phyloP scores from a whole-genome alignment of 2,329 filamentous ascomycete species.

The Neofusicoccum sp. region DNA sequence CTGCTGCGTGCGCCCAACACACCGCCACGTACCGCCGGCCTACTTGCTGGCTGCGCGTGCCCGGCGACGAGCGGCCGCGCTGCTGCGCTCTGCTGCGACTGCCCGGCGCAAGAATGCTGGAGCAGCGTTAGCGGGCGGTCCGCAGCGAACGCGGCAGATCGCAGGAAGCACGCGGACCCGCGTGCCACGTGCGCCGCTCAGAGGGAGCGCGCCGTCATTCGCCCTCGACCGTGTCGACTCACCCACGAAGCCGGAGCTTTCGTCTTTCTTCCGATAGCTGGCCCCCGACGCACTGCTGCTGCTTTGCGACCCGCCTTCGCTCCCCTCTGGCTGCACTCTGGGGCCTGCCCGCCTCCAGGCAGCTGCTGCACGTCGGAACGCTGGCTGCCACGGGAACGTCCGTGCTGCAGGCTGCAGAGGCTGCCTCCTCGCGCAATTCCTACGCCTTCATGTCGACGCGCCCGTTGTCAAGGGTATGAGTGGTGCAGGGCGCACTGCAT shows the following conservation, averaged over 20 bases:
- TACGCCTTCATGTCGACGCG: neutral
- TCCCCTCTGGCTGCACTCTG: no score
- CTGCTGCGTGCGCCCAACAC: neutral
- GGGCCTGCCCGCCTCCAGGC: neutral
- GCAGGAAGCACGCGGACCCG: neutral
- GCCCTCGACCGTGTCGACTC: no score
- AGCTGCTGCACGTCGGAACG: neutral
- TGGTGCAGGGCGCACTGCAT: neutral
- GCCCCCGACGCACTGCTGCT: no score
- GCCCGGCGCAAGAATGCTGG: neutral
- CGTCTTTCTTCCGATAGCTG: no score
- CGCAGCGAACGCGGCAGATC: neutral
- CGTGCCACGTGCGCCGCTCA: slow-evolving; percentile 3
- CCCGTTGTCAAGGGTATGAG: neutral
- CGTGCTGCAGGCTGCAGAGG: neutral
- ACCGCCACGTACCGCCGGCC: neutral
- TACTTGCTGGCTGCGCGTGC: neutral
- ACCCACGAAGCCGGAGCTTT: no score
- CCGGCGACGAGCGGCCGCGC: neutral
- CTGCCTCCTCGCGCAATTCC: neutral
- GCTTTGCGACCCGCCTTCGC: no score
- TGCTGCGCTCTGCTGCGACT: neutral
- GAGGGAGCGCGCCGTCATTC: no score
- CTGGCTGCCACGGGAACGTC: neutral
- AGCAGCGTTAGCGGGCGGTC: neutral